phyloP scores from a whole-genome alignment of 306 rosid genomes.

The Delonix regia region DNA sequence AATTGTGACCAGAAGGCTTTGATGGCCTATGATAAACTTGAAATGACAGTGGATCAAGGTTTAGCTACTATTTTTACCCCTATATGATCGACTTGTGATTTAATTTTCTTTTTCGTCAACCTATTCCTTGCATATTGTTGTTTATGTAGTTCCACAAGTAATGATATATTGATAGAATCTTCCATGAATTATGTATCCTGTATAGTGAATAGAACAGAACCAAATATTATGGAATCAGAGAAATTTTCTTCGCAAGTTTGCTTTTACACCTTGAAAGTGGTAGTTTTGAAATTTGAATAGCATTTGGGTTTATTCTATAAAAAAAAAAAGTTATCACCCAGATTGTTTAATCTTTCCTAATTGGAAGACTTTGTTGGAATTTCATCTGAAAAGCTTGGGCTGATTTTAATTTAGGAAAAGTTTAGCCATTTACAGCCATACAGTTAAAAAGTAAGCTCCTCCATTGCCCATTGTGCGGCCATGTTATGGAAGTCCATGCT shows the following conservation, averaged over 20 bases:
- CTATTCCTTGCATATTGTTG: slow-evolving; percentile 1
- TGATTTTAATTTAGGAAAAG: background rate
- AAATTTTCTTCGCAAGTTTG: slow-evolving; percentile 13
- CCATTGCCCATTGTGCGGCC: too few species aligned
- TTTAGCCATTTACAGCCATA: background rate
- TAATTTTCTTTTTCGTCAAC: background rate
- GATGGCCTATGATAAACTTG: slow-evolving; percentile 78
- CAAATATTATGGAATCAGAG: background rate
- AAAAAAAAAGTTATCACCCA: background rate
- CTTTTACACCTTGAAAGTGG: background rate
- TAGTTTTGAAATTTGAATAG: background rate
- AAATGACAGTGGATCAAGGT: slow-evolving; percentile 85
- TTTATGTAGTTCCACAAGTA: background rate
- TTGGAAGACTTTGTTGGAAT: background rate
- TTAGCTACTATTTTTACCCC: slow-evolving; percentile 90
- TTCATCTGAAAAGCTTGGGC: background rate
- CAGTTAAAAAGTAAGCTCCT: background rate
- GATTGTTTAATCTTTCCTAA: background rate
- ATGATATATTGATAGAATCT: slow-evolving; percentile 13
- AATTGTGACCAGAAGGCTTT: slow-evolving; percentile 63
- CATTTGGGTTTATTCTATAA: background rate
- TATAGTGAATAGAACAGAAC: slow-evolving; percentile 33
- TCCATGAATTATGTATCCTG: slow-evolving; percentile 1
- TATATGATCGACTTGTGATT: slow-evolving; percentile 2
- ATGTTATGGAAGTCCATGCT: too few species aligned